Evolutionary conservation across 768 basidiomycete genomes (phyloP), one percentile per base, ranked within the genome.

Genomic region (Hygrocybe coccinea): DNA sequence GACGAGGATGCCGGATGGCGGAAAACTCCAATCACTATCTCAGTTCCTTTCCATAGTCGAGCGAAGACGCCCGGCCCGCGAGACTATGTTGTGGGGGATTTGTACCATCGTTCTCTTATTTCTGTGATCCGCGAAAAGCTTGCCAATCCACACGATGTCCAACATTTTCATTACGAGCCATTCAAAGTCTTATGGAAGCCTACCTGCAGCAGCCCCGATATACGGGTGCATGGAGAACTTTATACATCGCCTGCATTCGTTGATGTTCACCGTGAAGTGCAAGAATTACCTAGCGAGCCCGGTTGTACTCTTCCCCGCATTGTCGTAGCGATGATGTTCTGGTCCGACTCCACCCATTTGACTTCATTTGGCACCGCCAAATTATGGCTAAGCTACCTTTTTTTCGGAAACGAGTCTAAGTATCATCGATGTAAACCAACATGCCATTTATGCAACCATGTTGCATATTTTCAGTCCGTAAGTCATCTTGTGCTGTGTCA

Each of bases 381-480:
- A 4, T 57, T 73, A 0, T 79, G 75, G 79, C 77, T 76, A 1
- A 29, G 74, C 0, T 80, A 79, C 47, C 36, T 74, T 8, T 71
- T 59, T 24, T 72, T 78, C 47, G 74, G 73, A 0, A 72, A 72
- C 54, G 62, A 67, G 10, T 78, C 78, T 0, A 80, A 80, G 52
- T 80, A 74, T 49, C 39, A 62, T 0, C 62, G 70, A 0, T 58
- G 58, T 0, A 65, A 67, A 5, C 76, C 74, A 0, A 53, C 46
- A 4, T 38, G 61, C 10, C 24, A 61, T 39, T 44, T 64, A 52
- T 50, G 67, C 43, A 57, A 74, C 37, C 74, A 76, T 52, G 12
- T 77, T 3, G 73, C 70, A 0, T 77, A 76, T 60, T 65, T 79
- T 55, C 71, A 73, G 1, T n/a, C n/a, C n/a, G n/a, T n/a, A n/a